Conservation (phyloP, 108 stramenopile species). For the Stephanodiscus triporus region DNA sequence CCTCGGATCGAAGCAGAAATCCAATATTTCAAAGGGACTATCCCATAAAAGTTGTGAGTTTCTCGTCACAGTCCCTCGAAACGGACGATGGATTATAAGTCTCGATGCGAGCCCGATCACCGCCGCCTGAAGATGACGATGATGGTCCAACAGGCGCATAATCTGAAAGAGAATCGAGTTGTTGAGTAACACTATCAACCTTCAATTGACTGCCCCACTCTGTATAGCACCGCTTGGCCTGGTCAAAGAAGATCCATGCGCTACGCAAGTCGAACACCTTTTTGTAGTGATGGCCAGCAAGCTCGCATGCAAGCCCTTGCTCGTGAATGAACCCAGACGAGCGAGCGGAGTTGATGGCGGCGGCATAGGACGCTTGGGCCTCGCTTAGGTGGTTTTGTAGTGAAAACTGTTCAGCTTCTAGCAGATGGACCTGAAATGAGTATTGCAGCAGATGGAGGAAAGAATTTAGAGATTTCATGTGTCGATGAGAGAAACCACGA, state of each 20-base stretch:
- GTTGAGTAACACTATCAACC: background rate
- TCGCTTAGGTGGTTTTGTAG: slow-evolving; percentile 3
- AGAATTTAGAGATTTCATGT: no score
- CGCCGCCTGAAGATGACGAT: no score
- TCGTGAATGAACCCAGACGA: slow-evolving; percentile 26
- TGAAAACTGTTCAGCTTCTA: slow-evolving; percentile 31
- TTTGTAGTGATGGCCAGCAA: slow-evolving; percentile 21
- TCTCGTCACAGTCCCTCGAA: no score
- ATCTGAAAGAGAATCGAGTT: background rate
- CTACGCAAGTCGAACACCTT: background rate
- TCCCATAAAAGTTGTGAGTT: no score
- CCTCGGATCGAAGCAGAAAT: no score
- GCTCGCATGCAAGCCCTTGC: slow-evolving; percentile 32
- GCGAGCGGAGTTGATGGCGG: slow-evolving; percentile 21
- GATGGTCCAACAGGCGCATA: no score
- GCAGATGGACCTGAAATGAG: slow-evolving; percentile 4
- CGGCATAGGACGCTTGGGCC: slow-evolving; percentile 19
- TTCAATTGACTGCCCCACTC: slow-evolving; percentile 31
- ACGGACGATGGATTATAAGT: no score
- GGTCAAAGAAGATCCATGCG: slow-evolving; percentile 15
- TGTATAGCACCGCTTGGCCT: slow-evolving; percentile 26
- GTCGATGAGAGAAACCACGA: no score
- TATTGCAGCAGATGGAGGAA: background rate
- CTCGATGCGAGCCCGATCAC: no score
- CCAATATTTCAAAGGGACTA: no score